Base-by-base conservation (phyloP, 208 protist genomes). In the Crithidia sp. region DNA sequence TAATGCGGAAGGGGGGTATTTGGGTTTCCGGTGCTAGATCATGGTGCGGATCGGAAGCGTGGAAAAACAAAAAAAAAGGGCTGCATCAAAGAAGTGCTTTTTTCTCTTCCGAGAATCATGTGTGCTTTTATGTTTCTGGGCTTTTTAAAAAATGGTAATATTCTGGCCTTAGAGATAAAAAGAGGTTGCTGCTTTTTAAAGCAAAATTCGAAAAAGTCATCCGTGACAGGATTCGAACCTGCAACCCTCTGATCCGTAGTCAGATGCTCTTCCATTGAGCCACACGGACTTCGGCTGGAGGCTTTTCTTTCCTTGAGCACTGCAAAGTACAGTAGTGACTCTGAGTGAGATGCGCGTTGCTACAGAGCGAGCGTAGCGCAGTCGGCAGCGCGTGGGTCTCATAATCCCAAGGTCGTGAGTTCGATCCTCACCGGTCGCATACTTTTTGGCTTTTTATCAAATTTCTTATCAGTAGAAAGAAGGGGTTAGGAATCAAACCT, bases 371-470 rank as follows among this genome's bases (percentile, higher is more conserved):
- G 88, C 86, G 82, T 97, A 87, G 93, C 93, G 93, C 93, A 95
- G 93, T 95, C 93, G 91, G 93, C 91, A 97, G 93, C 93, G 93
- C 93, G 93, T 97, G 88, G 90, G 93, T 95, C 81, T 97, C 93
- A 97, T 97, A 97, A 97, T 92, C 93, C 93, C 88, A 97, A 97
- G 93, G 90, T 95, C 90, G 93, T 97, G 87, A 97, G 93, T 95
- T 94, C 92, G 88, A 96, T 82, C 87, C 88, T 94, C 86, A 83
- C 82, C 73, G 78, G 71, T 84, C 77, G 81, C 81, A 86, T 63
- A 60, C 49, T 43, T 88, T 70, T 70, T 70, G 61, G 61, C 28
- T 28, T 28, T 68, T 6, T n/a, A n/a, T n/a, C n/a, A n/a, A n/a
- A n/a, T 49, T 49, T 49, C 44, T 49, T 10, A 6, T 49, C 44